These are phyloP conservation scores for Gastrolobium villosum DNA, from an alignment of 306 rosid genomes.

Conservation along the genomic window DNA sequence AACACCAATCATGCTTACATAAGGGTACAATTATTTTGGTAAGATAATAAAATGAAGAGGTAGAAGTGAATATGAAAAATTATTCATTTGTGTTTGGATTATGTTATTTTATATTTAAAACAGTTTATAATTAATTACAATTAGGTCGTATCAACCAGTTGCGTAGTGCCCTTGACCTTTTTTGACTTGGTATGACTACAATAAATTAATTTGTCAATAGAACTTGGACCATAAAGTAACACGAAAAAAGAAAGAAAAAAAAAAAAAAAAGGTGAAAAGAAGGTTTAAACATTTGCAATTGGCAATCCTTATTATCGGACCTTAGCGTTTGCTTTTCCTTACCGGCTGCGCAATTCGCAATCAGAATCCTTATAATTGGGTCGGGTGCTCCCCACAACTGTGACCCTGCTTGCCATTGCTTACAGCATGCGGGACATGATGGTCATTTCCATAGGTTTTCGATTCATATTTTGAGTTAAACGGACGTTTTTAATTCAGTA, in stretches of 20 bases:
- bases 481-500: no score
- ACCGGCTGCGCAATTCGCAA: slow-evolving; percentile 35
- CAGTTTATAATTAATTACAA: not conserved
- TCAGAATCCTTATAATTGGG: slow-evolving; percentile 44
- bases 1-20: not conserved
- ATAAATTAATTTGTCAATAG: slow-evolving; percentile 34
- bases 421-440: not conserved
- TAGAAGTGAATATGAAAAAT: not conserved
- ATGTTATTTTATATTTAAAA: no score
- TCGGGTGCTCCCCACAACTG: slow-evolving; percentile 20
- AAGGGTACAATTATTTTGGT: not conserved
- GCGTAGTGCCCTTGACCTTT: slow-evolving; percentile 32
- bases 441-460: slow-evolving; percentile 5
- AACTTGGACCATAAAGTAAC: slow-evolving; percentile 30
- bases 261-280: not conserved
- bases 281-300: slow-evolving; percentile 20
- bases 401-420: not conserved
- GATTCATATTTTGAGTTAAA: no score
- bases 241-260: not conserved
- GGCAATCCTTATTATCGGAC: not conserved
- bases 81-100: not conserved
- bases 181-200: slow-evolving; percentile 40
- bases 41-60: not conserved
- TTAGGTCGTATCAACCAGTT: slow-evolving; percentile 36
- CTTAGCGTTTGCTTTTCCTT: slow-evolving; percentile 27